phyloP scores from a whole-genome alignment of 331 rosid genomes.

The Quercus lobata region DNA sequence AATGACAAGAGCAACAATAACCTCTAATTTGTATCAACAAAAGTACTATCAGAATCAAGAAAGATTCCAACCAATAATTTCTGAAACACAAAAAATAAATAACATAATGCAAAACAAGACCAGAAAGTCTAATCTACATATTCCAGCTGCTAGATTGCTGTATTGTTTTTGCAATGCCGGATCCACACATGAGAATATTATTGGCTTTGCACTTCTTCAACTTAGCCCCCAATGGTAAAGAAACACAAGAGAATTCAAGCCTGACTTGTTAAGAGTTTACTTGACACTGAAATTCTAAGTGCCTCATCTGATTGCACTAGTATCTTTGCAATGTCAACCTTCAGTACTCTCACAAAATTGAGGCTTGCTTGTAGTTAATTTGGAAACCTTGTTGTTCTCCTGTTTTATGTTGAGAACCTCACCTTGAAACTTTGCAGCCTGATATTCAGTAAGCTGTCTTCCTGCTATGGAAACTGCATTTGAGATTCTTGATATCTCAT shows the following conservation, averaged over 20 bases:
- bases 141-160: slow-evolving; percentile 22
- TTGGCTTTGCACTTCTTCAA: slow-evolving; percentile 49
- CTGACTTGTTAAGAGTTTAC: slow-evolving; percentile 33
- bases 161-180: slow-evolving; percentile 46
- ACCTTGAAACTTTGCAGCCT: slow-evolving; percentile 88
- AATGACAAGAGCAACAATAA: background rate
- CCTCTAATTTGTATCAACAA: background rate
- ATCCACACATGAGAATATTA: slow-evolving; percentile 42
- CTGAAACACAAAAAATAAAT: background rate
- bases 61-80: background rate
- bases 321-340: slow-evolving; percentile 46
- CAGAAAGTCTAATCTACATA: slow-evolving; percentile 7
- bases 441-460: slow-evolving; percentile 43
- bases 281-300: slow-evolving; percentile 24
- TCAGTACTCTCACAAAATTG: slow-evolving; percentile 40
- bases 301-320: slow-evolving; percentile 40
- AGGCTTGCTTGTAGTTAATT: slow-evolving; percentile 51
- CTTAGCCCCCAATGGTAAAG: slow-evolving; percentile 81
- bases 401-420: slow-evolving; percentile 77
- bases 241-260: slow-evolving; percentile 51
- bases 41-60: background rate
- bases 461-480: slow-evolving; percentile 22
- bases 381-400: slow-evolving; percentile 52
- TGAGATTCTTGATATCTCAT: slow-evolving; percentile 56
- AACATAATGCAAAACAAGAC: background rate